A percentile compares a stretch with the other conserved stretches of the same genome.
Evolutionary conservation across 192 early-diverging fungal genomes (phyloP).

Genomic region (Entophlyctis luteolus): DNA sequence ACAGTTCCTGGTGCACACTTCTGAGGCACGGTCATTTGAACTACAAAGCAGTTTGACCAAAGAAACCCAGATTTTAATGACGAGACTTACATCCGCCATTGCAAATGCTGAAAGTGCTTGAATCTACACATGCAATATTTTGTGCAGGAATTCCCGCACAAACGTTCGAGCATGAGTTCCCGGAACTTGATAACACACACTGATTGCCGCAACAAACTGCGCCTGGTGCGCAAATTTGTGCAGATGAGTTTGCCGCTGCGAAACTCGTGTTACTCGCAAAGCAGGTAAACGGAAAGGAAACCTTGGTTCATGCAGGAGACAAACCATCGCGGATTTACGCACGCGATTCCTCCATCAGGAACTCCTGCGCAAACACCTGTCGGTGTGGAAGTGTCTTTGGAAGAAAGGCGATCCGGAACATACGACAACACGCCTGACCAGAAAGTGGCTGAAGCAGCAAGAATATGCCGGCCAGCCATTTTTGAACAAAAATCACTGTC

Average conservation of each 20-base stretch:
- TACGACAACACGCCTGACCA: too few relatives aligned
- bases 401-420: too few relatives aligned
- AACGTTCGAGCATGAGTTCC: background rate
- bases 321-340: constrained; percentile 7
- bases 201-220: constrained; percentile 17
- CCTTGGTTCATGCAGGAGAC: background rate
- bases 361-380: background rate
- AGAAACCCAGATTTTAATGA: background rate
- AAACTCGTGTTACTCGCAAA: background rate
- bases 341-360: background rate
- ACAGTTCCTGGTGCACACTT: constrained; percentile 22
- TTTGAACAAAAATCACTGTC: too few relatives aligned
- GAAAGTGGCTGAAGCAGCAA: too few relatives aligned
- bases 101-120: background rate
- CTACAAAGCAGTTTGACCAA: background rate
- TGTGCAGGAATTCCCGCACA: background rate
- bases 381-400: background rate
- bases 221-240: constrained; percentile 24
- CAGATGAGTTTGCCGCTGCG: background rate
- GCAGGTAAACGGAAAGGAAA: background rate
- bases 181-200: background rate
- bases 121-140: background rate
- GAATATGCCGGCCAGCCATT: too few relatives aligned
- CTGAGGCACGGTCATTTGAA: background rate
- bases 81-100: background rate